Evolutionary conservation across 129 eudicot species (phyloP).

Genomic region (Helianthus annuus): DNA sequence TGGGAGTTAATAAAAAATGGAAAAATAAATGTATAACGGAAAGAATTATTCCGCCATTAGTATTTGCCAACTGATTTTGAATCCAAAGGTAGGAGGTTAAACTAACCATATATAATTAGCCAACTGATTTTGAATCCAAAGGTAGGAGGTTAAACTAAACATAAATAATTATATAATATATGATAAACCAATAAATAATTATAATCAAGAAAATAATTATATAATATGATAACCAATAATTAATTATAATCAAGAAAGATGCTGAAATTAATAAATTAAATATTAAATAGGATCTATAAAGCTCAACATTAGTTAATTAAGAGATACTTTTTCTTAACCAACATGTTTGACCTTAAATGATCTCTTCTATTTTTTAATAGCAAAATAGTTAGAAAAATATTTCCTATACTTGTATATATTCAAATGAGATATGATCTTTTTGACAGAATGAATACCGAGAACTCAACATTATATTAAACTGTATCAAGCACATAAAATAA

Average conservation of each 20-base stretch:
- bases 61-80: constrained; percentile 37
- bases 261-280: neutral
- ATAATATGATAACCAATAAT: neutral
- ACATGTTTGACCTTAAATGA: neutral
- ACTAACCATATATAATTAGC: neutral
- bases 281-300: constrained; percentile 4
- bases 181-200: neutral
- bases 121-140: constrained; percentile 31
- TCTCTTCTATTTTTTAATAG: neutral
- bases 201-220: neutral
- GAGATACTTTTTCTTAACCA: constrained; percentile 1
- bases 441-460: too few relatives aligned
- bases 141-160: neutral
- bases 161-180: neutral
- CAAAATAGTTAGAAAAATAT: neutral
- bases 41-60: constrained; percentile 27
- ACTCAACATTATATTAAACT: too few relatives aligned
- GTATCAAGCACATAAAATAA: too few relatives aligned
- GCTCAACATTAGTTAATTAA: neutral
- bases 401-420: too few relatives aligned
- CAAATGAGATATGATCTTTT: too few relatives aligned
- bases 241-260: neutral
- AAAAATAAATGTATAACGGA: neutral
- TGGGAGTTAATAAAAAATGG: neutral
- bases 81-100: neutral